Conservation (phyloP, 225 moss, liverwort and hornwort genomes). For the Pleurozium schreberi region DNA sequence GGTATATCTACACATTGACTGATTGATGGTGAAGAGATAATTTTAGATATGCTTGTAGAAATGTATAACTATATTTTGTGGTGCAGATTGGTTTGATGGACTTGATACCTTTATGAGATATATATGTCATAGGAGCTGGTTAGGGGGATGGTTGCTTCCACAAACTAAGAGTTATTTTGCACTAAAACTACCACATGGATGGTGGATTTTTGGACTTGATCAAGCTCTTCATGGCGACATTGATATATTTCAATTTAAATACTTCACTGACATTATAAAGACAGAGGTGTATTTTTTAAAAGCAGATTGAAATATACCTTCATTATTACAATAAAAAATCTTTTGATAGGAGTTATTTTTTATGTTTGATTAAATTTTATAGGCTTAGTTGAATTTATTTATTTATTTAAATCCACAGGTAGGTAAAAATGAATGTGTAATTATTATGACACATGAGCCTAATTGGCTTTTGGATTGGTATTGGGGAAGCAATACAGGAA, state of each 20-base stretch:
- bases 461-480: slow-evolving; percentile 68
- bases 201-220: slow-evolving; percentile 65
- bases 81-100: slow-evolving; percentile 60
- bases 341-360: no score
- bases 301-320: background rate
- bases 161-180: slow-evolving; percentile 58
- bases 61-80: background rate
- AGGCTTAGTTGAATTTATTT: accelerated
- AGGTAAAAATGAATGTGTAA: slow-evolving; percentile 35
- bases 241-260: slow-evolving; percentile 53
- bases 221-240: slow-evolving; percentile 55
- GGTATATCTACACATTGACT: accelerated
- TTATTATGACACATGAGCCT: slow-evolving; percentile 50
- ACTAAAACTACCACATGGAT: slow-evolving; percentile 45
- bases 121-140: slow-evolving; percentile 53
- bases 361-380: background rate
- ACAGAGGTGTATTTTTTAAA: background rate
- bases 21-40: background rate
- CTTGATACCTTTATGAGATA: slow-evolving; percentile 54
- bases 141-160: slow-evolving; percentile 46
- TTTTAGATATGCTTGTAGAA: background rate
- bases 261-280: slow-evolving; percentile 30
- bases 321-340: no score
- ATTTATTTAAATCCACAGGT: background rate
- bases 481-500: slow-evolving; percentile 29